phyloP scores from a whole-genome alignment of 306 rosid genomes.

The Citrullus mucosospermus region DNA sequence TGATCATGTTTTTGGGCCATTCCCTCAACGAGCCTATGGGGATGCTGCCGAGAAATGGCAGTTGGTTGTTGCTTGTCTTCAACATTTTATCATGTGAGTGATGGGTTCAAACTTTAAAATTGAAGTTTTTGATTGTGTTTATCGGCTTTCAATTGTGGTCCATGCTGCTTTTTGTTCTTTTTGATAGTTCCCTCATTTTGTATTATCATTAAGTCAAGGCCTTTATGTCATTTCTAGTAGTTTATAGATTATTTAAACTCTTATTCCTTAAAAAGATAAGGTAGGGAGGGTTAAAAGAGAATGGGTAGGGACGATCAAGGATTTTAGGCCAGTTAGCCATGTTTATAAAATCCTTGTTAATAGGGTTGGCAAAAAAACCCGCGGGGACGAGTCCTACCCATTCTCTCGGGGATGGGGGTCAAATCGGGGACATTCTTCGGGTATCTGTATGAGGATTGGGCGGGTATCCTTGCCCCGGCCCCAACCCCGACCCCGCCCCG shows the following conservation, averaged over 20 bases:
- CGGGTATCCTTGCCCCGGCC: too few relatives aligned
- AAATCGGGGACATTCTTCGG: too few relatives aligned
- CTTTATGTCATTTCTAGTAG: not conserved
- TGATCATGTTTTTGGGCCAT: constrained; percentile 96
- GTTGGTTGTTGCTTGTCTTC: constrained; percentile 79
- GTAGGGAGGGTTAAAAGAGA: too few relatives aligned
- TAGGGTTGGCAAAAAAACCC: too few relatives aligned
- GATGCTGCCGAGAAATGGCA: constrained; percentile 93
- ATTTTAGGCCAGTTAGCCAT: too few relatives aligned
- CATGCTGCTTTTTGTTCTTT: not conserved
- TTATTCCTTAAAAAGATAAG: not conserved
- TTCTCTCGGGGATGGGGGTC: too few relatives aligned
- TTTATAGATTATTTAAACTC: not conserved
- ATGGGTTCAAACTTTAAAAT: constrained; percentile 8
- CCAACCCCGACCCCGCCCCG: too few relatives aligned
- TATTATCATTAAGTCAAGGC: not conserved
- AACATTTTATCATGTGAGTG: constrained; percentile 83
- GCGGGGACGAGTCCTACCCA: too few relatives aligned
- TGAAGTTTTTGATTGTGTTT: constrained; percentile 9
- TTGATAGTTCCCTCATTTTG: not conserved
- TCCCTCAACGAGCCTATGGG: constrained; percentile 89
- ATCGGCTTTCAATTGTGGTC: not conserved
- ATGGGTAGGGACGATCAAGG: too few relatives aligned
- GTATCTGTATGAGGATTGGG: too few relatives aligned
- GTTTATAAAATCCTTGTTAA: too few relatives aligned